A percentile compares a stretch with the other conserved stretches of the same genome.
Conservation (phyloP, 2,329 filamentous ascomycete species). For the Clonostachys chloroleuca region DNA sequence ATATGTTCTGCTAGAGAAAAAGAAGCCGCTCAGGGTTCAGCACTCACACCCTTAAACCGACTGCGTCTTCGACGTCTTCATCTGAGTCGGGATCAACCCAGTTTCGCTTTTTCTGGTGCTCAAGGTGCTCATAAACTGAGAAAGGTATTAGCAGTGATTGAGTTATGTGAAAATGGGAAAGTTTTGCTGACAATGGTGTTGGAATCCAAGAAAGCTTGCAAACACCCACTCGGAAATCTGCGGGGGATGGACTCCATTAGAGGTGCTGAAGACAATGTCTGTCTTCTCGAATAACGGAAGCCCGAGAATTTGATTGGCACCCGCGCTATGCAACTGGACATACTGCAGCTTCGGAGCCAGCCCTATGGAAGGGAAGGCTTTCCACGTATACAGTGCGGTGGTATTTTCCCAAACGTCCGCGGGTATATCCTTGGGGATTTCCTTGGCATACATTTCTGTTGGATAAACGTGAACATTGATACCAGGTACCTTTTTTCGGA, state of each 20-base stretch:
- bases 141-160: background rate
- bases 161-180: constrained; percentile 11
- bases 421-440: background rate
- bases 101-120: constrained; percentile 31
- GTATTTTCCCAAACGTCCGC: constrained; percentile 37
- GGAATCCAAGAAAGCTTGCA: constrained; percentile 41
- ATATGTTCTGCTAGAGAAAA: background rate
- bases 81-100: constrained; percentile 31
- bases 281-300: constrained; percentile 44
- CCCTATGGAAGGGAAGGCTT: constrained; percentile 32
- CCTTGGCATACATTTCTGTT: background rate
- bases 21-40: background rate
- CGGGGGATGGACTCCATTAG: constrained; percentile 52
- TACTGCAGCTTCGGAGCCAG: constrained; percentile 42
- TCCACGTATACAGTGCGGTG: constrained; percentile 41
- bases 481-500: too few species aligned
- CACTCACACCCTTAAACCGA: constrained; percentile 43
- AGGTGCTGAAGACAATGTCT: constrained; percentile 45
- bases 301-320: constrained; percentile 42
- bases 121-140: constrained; percentile 37
- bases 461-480: too few species aligned
- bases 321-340: constrained; percentile 50
- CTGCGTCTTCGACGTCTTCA: constrained; percentile 32
- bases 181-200: constrained; percentile 36
- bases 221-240: constrained; percentile 56